A percentile compares a stretch with the other conserved stretches of the same genome.
phyloP scores from a whole-genome alignment of 495 filamentous ascomycete genomes.

The Aspergillus baeticus region DNA sequence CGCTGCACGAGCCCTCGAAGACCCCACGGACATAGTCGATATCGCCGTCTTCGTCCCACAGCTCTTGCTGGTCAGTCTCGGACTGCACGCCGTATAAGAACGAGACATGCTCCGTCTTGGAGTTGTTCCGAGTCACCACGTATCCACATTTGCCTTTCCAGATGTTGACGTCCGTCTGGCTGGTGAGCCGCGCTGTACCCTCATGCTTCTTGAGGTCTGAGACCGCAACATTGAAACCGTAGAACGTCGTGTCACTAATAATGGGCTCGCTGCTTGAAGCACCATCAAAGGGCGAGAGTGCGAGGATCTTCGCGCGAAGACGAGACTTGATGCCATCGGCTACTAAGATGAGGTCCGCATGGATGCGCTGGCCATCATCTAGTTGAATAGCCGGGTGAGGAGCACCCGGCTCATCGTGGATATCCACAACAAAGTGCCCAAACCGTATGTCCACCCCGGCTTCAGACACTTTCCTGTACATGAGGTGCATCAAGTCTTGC shows the following conservation, averaged over 20 bases:
- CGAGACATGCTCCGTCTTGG: not conserved
- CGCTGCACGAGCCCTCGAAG: not conserved
- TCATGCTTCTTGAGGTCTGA: not conserved
- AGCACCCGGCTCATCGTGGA: no score
- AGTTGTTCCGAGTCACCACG: not conserved
- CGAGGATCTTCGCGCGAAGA: no score
- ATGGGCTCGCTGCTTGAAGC: not conserved
- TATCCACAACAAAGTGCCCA: no score
- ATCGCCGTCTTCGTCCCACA: not conserved
- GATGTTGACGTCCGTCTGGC: not conserved
- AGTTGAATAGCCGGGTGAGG: no score
- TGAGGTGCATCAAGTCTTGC: not conserved
- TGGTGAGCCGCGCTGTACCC: not conserved
- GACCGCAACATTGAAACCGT: not conserved
- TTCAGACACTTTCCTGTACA: not conserved
- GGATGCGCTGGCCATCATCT: no score
- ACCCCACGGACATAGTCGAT: not conserved
- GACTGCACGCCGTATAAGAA: not conserved
- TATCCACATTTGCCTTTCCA: not conserved
- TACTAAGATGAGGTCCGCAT: no score
- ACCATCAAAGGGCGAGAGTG: not conserved
- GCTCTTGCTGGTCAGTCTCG: not conserved
- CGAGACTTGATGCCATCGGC: no score
- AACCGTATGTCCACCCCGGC: no score
- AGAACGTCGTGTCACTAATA: not conserved